Percentiles rank a stretch among this genome's conserved stretches.
Evolutionary conservation across 148 eudicot genomes (phyloP).

Genomic region (Spergularia bocconei): DNA sequence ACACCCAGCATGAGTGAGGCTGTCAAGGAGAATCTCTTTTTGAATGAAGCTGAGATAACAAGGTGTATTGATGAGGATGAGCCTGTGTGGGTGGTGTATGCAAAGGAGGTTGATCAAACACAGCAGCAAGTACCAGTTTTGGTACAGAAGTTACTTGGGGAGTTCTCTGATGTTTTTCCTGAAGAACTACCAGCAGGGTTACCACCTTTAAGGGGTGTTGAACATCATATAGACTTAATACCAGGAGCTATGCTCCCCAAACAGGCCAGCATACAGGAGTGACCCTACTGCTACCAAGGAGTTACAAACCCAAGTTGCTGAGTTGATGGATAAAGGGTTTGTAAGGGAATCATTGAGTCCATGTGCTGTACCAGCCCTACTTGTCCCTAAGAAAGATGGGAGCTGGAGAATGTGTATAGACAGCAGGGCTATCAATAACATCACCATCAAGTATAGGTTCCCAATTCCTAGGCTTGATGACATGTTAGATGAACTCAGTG

Average conservation of each 20-base stretch:
- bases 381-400: background rate
- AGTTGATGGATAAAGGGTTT: background rate
- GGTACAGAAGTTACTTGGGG: background rate
- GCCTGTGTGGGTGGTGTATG: no score
- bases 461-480: background rate
- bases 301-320: background rate
- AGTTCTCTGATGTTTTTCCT: background rate
- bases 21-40: no score
- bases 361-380: background rate
- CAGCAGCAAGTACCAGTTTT: no score
- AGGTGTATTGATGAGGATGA: no score
- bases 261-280: background rate
- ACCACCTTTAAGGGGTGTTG: background rate
- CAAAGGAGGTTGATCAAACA: no score
- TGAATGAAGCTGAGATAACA: no score
- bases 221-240: background rate
- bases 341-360: background rate
- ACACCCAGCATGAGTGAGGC: no score
- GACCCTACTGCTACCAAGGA: background rate
- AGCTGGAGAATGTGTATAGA: background rate
- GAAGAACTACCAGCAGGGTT: background rate
- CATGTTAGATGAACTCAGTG: background rate
- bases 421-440: background rate
- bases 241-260: background rate
- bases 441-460: background rate